These are phyloP conservation scores for Omphalotus guepiniiformis DNA, from an alignment of 768 basidiomycete species.

Conservation along the genomic window DNA sequence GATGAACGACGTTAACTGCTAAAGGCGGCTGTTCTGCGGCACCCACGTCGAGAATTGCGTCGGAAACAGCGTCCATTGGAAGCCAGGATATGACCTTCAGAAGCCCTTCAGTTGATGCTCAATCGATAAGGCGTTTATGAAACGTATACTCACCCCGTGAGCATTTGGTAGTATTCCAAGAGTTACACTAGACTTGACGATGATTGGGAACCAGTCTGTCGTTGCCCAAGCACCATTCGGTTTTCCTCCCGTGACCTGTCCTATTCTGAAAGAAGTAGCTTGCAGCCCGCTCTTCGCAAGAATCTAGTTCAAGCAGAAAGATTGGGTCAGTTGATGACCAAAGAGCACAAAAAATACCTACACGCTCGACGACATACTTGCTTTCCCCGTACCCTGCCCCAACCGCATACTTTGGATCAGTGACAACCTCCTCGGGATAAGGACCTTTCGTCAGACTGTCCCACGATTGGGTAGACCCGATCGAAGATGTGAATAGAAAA, in stretches of 20 bases:
- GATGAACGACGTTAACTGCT: slow-evolving; percentile 32
- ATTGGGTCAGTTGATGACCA: not conserved
- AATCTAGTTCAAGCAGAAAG: slow-evolving; percentile 12
- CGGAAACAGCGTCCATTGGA: slow-evolving; percentile 24
- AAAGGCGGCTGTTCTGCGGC: slow-evolving; percentile 15
- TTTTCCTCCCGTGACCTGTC: slow-evolving; percentile 27
- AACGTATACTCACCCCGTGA: slow-evolving; percentile 20
- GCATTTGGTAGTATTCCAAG: slow-evolving; percentile 18
- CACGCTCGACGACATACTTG: slow-evolving; percentile 34
- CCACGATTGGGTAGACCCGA: slow-evolving; percentile 24
- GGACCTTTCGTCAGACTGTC: slow-evolving; percentile 16
- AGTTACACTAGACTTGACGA: slow-evolving; percentile 28
- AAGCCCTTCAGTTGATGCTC: too few species aligned
- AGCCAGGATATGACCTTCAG: slow-evolving; percentile 35
- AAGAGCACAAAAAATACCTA: too few species aligned
- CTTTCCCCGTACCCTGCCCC: slow-evolving; percentile 32
- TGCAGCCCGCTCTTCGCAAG: slow-evolving; percentile 21
- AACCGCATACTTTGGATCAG: slow-evolving; percentile 21
- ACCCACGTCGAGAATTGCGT: slow-evolving; percentile 27
- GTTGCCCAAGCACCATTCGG: slow-evolving; percentile 30
- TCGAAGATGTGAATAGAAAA: slow-evolving; percentile 29
- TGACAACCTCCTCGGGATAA: slow-evolving; percentile 24
- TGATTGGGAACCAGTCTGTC: slow-evolving; percentile 30
- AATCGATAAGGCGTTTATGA: too few species aligned
- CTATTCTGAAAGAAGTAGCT: slow-evolving; percentile 25